Evolutionary conservation across 176 grass and related monocot genomes (phyloP).

Genomic region (Cenchrus fungigraminus): DNA sequence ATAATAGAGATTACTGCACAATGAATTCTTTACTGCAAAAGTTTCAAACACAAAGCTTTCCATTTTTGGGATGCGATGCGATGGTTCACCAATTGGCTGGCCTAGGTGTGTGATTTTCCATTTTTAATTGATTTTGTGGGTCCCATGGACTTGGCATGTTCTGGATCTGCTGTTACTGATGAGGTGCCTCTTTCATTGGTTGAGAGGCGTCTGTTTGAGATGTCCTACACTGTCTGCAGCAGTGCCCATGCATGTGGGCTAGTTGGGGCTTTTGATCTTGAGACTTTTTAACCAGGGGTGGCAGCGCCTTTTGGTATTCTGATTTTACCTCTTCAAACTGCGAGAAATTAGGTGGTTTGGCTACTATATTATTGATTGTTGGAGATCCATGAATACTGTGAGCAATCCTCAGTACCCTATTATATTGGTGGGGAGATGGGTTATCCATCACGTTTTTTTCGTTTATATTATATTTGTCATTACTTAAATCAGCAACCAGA

Average conservation of each 20-base stretch:
- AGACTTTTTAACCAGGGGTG: neutral
- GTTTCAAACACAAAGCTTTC: constrained; percentile 36
- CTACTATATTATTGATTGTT: neutral
- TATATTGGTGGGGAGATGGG: neutral
- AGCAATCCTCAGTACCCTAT: neutral
- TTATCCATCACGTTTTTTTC: neutral
- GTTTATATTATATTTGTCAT: neutral
- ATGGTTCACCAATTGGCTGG: constrained; percentile 25
- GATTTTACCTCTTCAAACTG: neutral
- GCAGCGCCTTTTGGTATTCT: neutral
- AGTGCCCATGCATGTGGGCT: constrained; percentile 11
- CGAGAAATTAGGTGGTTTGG: neutral
- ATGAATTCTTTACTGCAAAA: constrained; percentile 29
- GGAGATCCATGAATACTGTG: neutral
- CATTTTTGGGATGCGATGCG: constrained; percentile 44
- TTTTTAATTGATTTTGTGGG: constrained; percentile 23
- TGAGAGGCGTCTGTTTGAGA: constrained; percentile 3
- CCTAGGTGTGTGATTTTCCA: constrained; percentile 17
- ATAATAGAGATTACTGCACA: neutral
- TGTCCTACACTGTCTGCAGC: neutral
- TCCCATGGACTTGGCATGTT: constrained; percentile 8
- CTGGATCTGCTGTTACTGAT: constrained; percentile 17
- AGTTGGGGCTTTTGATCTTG: neutral
- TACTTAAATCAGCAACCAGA: neutral
- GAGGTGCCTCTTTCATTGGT: constrained; percentile 20